Base-by-base conservation (phyloP, 352 stramenopile genomes). In the Globisporangium yorkense region DNA sequence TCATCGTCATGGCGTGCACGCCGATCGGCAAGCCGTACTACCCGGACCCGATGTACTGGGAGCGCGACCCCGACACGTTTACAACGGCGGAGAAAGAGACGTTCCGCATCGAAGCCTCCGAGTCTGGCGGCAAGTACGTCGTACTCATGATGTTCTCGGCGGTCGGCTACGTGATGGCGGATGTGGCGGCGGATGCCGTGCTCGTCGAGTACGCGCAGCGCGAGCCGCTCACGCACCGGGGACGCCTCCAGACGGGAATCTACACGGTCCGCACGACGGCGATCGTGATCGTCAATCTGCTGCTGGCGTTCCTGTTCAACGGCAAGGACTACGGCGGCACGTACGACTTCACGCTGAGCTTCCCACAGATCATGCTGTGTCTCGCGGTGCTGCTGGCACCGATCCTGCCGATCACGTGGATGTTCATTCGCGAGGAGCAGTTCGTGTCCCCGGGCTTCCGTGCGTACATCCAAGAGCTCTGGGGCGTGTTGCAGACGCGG, bases 121-220 rank as follows among this genome's bases (percentile, higher is more conserved):
- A 66, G 5, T 37, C 73, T 29, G 76, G 67, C 13, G 69, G 51
- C 59, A 80, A 77, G 62, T 90, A 87, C 62, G 66, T 84, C n/a
- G 63, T 88, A 18, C 59, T 84, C 43, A 87, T 96, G 71, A 79
- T 90, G 54, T 53, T 92, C 27, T 75, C 82, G 0, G 79, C 81
- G 2, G 54, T 85, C 41, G 84, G 84, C 37, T 94, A 94, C 60
- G 68, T 93, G 13, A 74, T 92, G 50, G 74, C 84, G 5, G 84
- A 94, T 59, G 81, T 93, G 1, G 75, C 73, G 20, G 74, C 78
- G 39, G 85, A 95, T 67, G 80, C 71, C 8, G 24, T 62, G 5
- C 21, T 62, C n/a, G 56, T 62, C 21, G 56, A 56, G 13, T 47
- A 75, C 15, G 65, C 71, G 20, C 63, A 83, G 57, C 74, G 70